Percentiles rank a stretch among this genome's conserved stretches.
Conservation (phyloP, 2,329 filamentous ascomycete species). For the Plectosphaerella plurivora region DNA sequence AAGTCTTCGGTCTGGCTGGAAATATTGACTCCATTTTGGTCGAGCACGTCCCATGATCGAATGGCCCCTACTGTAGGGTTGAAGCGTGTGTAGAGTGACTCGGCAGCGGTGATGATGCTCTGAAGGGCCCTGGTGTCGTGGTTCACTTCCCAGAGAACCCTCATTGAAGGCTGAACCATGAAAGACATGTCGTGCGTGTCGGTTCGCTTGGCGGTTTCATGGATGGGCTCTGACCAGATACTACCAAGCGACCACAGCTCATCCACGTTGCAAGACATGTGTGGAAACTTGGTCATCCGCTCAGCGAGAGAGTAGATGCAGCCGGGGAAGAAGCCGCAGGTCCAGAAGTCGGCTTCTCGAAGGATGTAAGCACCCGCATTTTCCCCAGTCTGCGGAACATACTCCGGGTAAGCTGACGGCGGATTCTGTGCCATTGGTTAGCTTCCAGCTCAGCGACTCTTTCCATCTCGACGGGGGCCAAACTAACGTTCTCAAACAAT, state of each 20-base stretch:
- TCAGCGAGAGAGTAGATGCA: constrained; percentile 28
- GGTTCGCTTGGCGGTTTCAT: constrained; percentile 29
- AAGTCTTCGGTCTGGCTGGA: constrained; percentile 27
- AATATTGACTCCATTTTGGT: constrained; percentile 22
- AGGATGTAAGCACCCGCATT: constrained; percentile 2
- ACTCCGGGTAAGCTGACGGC: constrained; percentile 5
- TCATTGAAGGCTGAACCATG: constrained; percentile 45
- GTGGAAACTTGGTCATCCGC: constrained; percentile 22
- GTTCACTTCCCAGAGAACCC: constrained; percentile 41
- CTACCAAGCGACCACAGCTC: constrained; percentile 18
- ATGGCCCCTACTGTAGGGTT: constrained; percentile 38
- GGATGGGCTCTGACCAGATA: constrained; percentile 29
- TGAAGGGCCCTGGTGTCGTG: constrained; percentile 30
- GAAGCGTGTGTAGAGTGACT: constrained; percentile 36
- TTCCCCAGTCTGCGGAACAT: constrained; percentile 5
- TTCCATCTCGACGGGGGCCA: not conserved
- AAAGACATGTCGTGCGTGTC: constrained; percentile 53
- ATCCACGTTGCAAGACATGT: not conserved
- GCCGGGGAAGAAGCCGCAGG: constrained; percentile 29
- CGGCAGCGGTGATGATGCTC: constrained; percentile 37
- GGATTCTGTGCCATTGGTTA: constrained; percentile 2
- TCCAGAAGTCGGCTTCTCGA: constrained; percentile 6
- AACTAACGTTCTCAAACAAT: constrained; percentile 10
- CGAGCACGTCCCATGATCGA: constrained; percentile 40
- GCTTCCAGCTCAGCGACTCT: not conserved